Base-by-base conservation (phyloP, 2,329 filamentous ascomycete genomes). In the Fusarium redolens region DNA sequence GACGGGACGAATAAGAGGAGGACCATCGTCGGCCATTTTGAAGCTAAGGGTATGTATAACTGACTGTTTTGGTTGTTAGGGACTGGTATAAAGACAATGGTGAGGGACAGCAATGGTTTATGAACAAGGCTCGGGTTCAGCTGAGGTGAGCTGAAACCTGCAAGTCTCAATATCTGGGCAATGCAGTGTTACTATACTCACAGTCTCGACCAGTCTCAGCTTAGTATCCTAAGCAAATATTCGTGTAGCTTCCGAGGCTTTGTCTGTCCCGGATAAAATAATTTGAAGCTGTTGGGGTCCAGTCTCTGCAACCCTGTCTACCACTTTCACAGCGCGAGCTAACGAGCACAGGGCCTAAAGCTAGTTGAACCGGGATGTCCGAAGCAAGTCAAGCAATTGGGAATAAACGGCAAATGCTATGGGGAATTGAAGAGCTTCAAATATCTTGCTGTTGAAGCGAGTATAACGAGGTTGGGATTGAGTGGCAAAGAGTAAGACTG, bases 1-100 rank as follows among this genome's bases (percentile, higher is more conserved):
- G 68, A 91, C 88, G 10, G 94, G 94, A 54, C 91, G 91, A 71
- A 92, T 79, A 72, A 94, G 83, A 41, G 86, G 86, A 63, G 89
- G 88, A 45, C 85, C 82, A 67, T 84, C 82, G 61, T 85, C 80
- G 47, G 81, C 76, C 83, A 85, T 84, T 45, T 38, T 35, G 55
- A 54, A 68, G 35, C n/a, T 33, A 41, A 28, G 5, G 20, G 52
- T 45, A 25, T 48, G 37, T 58, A 58, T 33, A 47, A 41, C 38
- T 47, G 43, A 48, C 37, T 52, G 37, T 33, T 28, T 25, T 28
- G 25, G 58, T 25, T 22, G 20, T 67, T 48, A 61, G 61, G 33
- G 40, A 44, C 40, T 28, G 48, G 14, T n/a, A 55, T 28, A 12
- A 18, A 43, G 31, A 15, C 20, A 37, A 52, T 59, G 52, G 41